Conservation (phyloP, 1,284 basidiomycete species). For the Ganoderma resinaceum region DNA sequence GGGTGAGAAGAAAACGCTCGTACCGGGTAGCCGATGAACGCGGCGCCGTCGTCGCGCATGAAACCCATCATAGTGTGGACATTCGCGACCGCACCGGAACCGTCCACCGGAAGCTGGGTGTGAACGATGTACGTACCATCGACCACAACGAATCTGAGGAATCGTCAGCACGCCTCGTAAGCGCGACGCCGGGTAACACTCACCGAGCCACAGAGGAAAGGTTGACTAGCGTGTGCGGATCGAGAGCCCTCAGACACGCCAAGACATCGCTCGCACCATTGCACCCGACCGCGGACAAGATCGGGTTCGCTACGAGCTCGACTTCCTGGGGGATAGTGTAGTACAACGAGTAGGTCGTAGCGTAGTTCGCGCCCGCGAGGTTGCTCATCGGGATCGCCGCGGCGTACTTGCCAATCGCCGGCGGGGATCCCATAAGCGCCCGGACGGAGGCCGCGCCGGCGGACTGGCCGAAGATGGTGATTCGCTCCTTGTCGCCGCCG, state of each 20-base stretch:
- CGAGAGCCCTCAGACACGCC: constrained; percentile 41
- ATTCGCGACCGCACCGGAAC: constrained; percentile 46
- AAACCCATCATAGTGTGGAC: constrained; percentile 56
- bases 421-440: constrained; percentile 49
- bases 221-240: constrained; percentile 43
- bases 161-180: not conserved
- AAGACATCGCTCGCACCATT: constrained; percentile 35
- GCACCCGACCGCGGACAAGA: constrained; percentile 46
- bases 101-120: constrained; percentile 48
- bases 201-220: constrained; percentile 44
- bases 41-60: constrained; percentile 48
- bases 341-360: constrained; percentile 49
- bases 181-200: not conserved
- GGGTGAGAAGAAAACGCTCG: constrained; percentile 3
- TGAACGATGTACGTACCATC: constrained; percentile 52
- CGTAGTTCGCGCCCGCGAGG: constrained; percentile 53
- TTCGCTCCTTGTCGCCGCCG: constrained; percentile 45
- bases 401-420: constrained; percentile 52
- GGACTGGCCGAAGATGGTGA: constrained; percentile 50
- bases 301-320: constrained; percentile 40
- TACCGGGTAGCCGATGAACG: constrained; percentile 43
- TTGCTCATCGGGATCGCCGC: constrained; percentile 57
- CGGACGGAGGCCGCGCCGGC: constrained; percentile 49
- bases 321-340: constrained; percentile 44
- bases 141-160: constrained; percentile 48